A percentile compares a stretch with the other conserved stretches of the same genome.
Conservation (phyloP, 352 stramenopile species). For the Globisporangium sylvaticum region DNA sequence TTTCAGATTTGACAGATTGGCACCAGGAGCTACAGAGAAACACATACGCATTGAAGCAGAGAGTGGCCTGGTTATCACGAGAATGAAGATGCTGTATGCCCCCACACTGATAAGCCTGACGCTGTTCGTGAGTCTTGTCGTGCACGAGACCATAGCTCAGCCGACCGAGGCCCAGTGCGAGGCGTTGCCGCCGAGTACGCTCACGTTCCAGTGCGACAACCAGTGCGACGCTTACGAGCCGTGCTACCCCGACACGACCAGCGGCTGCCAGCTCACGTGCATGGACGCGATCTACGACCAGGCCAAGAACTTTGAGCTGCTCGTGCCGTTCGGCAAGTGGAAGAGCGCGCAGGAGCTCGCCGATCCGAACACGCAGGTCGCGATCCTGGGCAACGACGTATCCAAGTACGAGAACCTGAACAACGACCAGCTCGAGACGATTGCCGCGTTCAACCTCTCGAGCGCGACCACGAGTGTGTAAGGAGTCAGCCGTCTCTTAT, state of each 20-base stretch:
- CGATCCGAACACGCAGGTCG: not conserved
- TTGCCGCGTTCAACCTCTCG: not conserved
- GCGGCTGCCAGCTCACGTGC: not conserved
- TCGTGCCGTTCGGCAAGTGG: constrained; percentile 6
- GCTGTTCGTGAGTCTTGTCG: not conserved
- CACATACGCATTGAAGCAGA: too few species aligned
- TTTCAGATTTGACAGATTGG: not conserved
- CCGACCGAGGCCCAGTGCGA: not conserved
- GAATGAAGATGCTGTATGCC: not conserved
- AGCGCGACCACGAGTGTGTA: not conserved
- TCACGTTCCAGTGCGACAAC: constrained; percentile 7
- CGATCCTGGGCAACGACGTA: not conserved
- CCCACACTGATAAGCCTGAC: not conserved
- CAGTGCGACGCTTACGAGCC: not conserved
- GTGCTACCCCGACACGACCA: constrained; percentile 1
- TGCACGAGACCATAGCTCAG: not conserved
- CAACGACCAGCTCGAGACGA: not conserved
- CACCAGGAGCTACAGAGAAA: too few species aligned
- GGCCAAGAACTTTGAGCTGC: not conserved
- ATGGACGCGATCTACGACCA: not conserved
- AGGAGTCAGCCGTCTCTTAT: not conserved
- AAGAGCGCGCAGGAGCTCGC: constrained; percentile 4
- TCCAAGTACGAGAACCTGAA: not conserved
- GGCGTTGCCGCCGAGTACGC: not conserved
- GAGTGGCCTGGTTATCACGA: not conserved